Base-by-base conservation (phyloP, 2,329 filamentous ascomycete species). In the Bertia moriformis region DNA sequence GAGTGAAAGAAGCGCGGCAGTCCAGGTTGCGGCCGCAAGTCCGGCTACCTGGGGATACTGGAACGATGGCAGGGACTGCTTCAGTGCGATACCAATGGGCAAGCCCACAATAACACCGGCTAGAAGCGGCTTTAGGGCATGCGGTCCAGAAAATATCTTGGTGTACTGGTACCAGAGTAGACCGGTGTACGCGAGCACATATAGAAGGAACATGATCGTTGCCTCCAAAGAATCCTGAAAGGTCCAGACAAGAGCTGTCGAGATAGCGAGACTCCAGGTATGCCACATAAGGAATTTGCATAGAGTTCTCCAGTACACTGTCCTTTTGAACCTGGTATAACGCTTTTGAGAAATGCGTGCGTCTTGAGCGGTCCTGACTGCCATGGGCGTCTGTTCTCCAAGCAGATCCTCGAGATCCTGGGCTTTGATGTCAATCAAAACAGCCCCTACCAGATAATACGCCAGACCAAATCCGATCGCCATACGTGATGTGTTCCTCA, bases 391-490 rank as follows among this genome's bases (percentile, higher is more conserved):
- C 42, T 62, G 53, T 18, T 60, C 55, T 38, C 65, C 60, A 3
- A 64, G 60, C 2, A 60, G 47, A 12, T 57, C 59, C 42, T 67
- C 62, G 1, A 72, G 55, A 42, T 67, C 62, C 39, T 67, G 63
- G 15, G 67, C 66, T 42, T 71, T 69, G 44, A 65, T 63, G 45
- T 74, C 70, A 18, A 74, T 65, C 17, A 70, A 55, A 2, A 73
- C 67, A 12, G 70, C 69, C 18, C 70, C 68, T 18, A 73, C 60
- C 14, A 73, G 55, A 45, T 73, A 74, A 49, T 73, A 74, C 0
- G 66, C 66, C 22, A 74, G 55, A n/a, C 66, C 65, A 44, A 73
- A 71, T 2, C 70, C 69, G 17, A 71, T 61, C 59, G 62, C 3
- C 59, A 61, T 46, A 63, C 62, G 27, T n/a, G n/a, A n/a, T 64